These are phyloP conservation scores for Trichoderma endophyticum DNA, from an alignment of 2,329 filamentous ascomycete species.

Conservation along the genomic window DNA sequence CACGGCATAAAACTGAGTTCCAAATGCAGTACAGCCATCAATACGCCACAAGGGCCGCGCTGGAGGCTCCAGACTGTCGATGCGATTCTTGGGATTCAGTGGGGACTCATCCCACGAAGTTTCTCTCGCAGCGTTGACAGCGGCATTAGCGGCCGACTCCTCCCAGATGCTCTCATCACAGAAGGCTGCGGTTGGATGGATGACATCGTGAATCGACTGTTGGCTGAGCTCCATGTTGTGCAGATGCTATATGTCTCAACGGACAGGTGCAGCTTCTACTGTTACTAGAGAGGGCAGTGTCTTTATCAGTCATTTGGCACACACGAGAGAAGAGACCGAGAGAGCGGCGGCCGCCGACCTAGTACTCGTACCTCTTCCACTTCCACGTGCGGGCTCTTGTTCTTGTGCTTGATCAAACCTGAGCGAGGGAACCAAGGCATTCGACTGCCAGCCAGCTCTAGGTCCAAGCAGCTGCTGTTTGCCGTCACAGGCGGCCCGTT, in stretches of 20 bases:
- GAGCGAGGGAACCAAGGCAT: not conserved
- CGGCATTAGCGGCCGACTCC: not conserved
- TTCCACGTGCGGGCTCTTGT: not conserved
- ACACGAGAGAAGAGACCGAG: not conserved
- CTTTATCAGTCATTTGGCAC: slow-evolving; percentile 2
- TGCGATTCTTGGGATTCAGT: slow-evolving; percentile 59
- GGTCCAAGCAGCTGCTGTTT: not conserved
- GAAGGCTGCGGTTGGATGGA: slow-evolving; percentile 58
- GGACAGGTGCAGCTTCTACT: not conserved
- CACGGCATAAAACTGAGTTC: slow-evolving; percentile 56
- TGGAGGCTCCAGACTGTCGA: slow-evolving; percentile 52
- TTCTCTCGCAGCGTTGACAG: not conserved
- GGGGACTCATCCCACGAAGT: slow-evolving; percentile 46
- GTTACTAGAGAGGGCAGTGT: not conserved
- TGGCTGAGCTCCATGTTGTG: slow-evolving; percentile 52
- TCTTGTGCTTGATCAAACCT: not conserved
- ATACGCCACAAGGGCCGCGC: slow-evolving; percentile 52
- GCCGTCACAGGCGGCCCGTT: not conserved
- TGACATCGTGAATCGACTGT: slow-evolving; percentile 51
- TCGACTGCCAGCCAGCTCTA: not conserved
- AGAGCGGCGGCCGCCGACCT: not conserved
- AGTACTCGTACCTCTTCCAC: not conserved
- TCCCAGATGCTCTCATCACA: slow-evolving; percentile 20
- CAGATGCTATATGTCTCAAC: slow-evolving; percentile 16
- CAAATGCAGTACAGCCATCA: slow-evolving; percentile 55